Evolutionary conservation across 129 eudicot species (phyloP), one percentile per base, ranked within the genome.

Genomic region (Flaveria robusta): DNA sequence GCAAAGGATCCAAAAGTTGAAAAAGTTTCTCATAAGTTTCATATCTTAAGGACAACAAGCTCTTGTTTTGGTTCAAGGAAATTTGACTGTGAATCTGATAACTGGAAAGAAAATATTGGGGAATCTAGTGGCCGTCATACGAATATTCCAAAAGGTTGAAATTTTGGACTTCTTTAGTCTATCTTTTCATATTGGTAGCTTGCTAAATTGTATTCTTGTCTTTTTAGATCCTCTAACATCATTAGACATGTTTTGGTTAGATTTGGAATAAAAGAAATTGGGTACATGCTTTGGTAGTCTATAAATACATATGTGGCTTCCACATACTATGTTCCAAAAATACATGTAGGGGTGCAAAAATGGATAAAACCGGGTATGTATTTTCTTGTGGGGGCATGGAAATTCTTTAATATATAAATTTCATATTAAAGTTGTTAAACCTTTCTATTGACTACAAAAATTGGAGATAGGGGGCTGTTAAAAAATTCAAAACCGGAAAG

Each of bases 51-150:
- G 15, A 88, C 77, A 42, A 84, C 85, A 56, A 88, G 97, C 74
- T 88, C 82, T 76, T 93, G 97, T 79, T 93, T 96, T 80, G 89
- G 91, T 84, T 93, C 98, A 55, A 87, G 86, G 49, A 92, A 75
- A 66, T 66, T 34, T 2, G 5, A 34, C 20, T 29, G 43, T 34
- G 71, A 37, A 50, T 80, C 96, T 50, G 85, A 70, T 68, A 92
- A 88, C 18, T 67, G 72, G 83, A 82, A 74, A 66, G 89, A 82
- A 62, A 83, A 81, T 31, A 72, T 60, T 20, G 91, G 90, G 81
- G 97, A 90, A 78, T 70, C 96, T 68, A 90, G 88, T 78, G 87
- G 85, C 59, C 89, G 88, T 37, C 88, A 84, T 79, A 83, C 76
- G 78, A 88, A 82, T 75, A 74, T 90, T 77, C 97, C 97, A 52